Evolutionary conservation across 2,329 filamentous ascomycete species (phyloP).

Genomic region (Penicillium sp.): DNA sequence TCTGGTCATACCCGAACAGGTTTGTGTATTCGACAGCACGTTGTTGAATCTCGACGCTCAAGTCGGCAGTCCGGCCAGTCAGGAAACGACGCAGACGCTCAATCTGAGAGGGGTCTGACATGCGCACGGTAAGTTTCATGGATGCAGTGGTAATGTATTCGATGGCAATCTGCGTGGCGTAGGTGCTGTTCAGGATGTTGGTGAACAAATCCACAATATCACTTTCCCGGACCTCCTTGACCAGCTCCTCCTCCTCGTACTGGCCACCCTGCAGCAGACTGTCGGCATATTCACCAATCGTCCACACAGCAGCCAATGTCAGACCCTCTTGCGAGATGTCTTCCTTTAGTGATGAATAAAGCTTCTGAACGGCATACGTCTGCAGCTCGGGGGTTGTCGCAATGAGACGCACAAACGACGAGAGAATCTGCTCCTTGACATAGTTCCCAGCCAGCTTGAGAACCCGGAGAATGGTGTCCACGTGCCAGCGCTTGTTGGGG

Average conservation of each 20-base stretch:
- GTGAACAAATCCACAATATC: conserved; percentile 92
- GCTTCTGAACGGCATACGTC: conserved; percentile 92
- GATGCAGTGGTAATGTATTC: conserved; percentile 95
- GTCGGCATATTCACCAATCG: conserved; percentile 95
- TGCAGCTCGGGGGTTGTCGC: conserved; percentile 92
- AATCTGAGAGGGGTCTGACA: conserved; percentile 77
- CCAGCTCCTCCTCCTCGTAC: conserved; percentile 90
- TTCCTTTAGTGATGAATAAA: conserved; percentile 85
- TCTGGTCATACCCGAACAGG: conserved; percentile 83
- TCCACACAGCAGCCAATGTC: conserved; percentile 90
- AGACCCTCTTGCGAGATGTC: conserved; percentile 97
- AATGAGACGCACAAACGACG: conserved; percentile 91
- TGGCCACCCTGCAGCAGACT: conserved; percentile 81
- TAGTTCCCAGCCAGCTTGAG: conserved; percentile 92
- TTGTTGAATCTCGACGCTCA: conserved; percentile 95
- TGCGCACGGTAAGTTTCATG: conserved; percentile 88
- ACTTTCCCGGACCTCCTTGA: conserved; percentile 74
- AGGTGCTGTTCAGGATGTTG: conserved; percentile 89
- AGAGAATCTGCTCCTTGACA: conserved; percentile 95
- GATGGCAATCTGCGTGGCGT: conserved; percentile 81
- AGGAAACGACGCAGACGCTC: conserved; percentile 79
- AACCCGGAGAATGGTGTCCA: conserved; percentile 94
- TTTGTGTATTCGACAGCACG: conserved; percentile 93
- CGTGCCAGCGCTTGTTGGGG: conserved; percentile 96
- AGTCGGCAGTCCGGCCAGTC: conserved; percentile 71